These are phyloP conservation scores for Saccharomyces hybrid DNA, from an alignment of 1,139 yeast genomes.

Conservation along the genomic window DNA sequence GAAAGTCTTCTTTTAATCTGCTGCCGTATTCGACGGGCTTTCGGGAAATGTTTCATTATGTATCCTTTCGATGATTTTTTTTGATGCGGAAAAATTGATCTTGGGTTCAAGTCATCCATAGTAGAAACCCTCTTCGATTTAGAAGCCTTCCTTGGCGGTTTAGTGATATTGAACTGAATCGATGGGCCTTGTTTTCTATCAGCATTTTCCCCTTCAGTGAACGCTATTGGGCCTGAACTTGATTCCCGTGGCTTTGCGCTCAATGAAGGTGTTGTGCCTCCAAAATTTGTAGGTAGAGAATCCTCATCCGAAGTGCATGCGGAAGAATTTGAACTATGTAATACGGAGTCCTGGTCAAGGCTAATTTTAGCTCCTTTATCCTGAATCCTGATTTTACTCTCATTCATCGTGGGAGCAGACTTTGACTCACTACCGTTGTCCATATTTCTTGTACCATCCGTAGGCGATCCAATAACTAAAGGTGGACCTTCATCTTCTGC, in stretches of 20 bases:
- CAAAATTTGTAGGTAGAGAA: neutral
- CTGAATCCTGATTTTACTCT: neutral
- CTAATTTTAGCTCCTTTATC: neutral
- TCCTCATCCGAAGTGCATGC: neutral
- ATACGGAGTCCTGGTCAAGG: neutral
- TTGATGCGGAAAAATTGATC: neutral
- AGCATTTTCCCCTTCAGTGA: neutral
- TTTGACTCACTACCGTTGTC: neutral
- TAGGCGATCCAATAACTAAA: conserved; percentile 70
- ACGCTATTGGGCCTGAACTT: neutral
- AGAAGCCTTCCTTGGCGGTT: conserved; percentile 16
- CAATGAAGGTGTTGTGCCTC: neutral
- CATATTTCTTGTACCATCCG: conserved; percentile 40
- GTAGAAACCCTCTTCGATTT: neutral
- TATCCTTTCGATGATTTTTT: conserved; percentile 10
- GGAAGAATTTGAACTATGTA: neutral
- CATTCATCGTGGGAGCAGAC: neutral
- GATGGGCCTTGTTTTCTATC: conserved; percentile 11
- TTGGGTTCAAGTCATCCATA: neutral
- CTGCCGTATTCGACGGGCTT: conserved; percentile 17
- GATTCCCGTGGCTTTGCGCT: neutral
- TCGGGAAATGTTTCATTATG: conserved; percentile 14
- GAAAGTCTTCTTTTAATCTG: conserved; percentile 18
- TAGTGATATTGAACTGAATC: conserved; percentile 24
- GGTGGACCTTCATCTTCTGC: conserved; percentile 70